Evolutionary conservation across 768 basidiomycete genomes (phyloP).

Genomic region (Kondoa subrosea): DNA sequence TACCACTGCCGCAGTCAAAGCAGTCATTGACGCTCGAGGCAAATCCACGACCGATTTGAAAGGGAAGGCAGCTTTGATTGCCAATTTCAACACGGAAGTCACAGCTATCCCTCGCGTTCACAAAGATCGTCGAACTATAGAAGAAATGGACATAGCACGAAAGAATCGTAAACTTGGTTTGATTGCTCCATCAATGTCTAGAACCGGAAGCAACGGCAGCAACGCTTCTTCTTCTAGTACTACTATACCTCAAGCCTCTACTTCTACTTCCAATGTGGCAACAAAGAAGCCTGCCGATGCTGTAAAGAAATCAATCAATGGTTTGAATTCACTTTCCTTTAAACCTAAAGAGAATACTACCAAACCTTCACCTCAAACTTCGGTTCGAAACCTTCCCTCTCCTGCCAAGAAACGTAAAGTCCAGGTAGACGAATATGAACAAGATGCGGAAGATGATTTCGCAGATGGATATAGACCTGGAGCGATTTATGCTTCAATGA

Average conservation of each 20-base stretch:
- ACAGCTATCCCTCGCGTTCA: slow-evolving; percentile 22
- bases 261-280: neutral
- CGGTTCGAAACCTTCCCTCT: too few relatives aligned
- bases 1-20: neutral
- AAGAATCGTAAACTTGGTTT: neutral
- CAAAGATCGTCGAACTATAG: slow-evolving; percentile 26
- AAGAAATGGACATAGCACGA: slow-evolving; percentile 27
- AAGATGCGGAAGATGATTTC: neutral
- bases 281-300: too few relatives aligned
- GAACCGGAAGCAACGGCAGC: neutral
- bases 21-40: neutral
- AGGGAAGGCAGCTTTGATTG: slow-evolving; percentile 17
- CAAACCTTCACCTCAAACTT: too few relatives aligned
- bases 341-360: neutral
- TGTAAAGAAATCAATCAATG: too few relatives aligned
- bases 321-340: too few relatives aligned
- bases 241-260: neutral
- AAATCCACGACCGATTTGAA: neutral
- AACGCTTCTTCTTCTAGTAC: neutral
- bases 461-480: slow-evolving; percentile 2
- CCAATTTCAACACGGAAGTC: slow-evolving; percentile 15
- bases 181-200: neutral
- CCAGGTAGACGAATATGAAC: neutral
- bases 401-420: neutral
- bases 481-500: slow-evolving; percentile 14